phyloP scores from a whole-genome alignment of 1,139 yeast species.

The Kluyveromyces sp. region DNA sequence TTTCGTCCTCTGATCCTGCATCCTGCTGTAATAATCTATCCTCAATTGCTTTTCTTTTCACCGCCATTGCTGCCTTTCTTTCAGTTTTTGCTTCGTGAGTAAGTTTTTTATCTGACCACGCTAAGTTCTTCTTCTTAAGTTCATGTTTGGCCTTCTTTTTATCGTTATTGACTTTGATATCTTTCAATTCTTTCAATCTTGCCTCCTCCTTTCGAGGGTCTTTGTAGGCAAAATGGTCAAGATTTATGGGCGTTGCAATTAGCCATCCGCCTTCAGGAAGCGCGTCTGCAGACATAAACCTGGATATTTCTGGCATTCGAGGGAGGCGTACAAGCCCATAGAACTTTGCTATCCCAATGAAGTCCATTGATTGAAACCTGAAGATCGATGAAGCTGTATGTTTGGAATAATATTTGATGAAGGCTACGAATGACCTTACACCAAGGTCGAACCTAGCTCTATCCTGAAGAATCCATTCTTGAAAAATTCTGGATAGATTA shows the following conservation, averaged over 20 bases:
- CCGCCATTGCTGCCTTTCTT: slow-evolving; percentile 56
- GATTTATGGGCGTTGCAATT: slow-evolving; percentile 46
- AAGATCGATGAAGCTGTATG: slow-evolving; percentile 91
- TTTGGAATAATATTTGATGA: slow-evolving; percentile 73
- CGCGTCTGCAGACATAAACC: slow-evolving; percentile 39
- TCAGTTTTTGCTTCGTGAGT: slow-evolving; percentile 57
- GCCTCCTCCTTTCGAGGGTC: slow-evolving; percentile 59
- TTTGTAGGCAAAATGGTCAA: slow-evolving; percentile 59
- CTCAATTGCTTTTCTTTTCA: slow-evolving; percentile 59
- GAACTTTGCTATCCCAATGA: slow-evolving; percentile 61
- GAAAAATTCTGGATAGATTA: slow-evolving; percentile 35
- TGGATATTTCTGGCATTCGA: slow-evolving; percentile 82
- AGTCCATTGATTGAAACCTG: slow-evolving; percentile 64
- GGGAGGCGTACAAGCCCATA: slow-evolving; percentile 83
- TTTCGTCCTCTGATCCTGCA: slow-evolving; percentile 45
- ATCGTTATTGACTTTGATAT: slow-evolving; percentile 37
- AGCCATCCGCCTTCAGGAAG: slow-evolving; percentile 59
- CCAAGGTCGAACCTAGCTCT: slow-evolving; percentile 77
- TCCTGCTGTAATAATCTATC: slow-evolving; percentile 44
- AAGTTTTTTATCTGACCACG: slow-evolving; percentile 74
- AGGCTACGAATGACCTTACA: slow-evolving; percentile 75
- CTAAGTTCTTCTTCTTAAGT: slow-evolving; percentile 48
- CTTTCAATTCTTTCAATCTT: slow-evolving; percentile 52
- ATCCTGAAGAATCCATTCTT: slow-evolving; percentile 61
- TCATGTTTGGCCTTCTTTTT: slow-evolving; percentile 44